These are phyloP conservation scores for Populus hybrid DNA, from an alignment of 441 rosid species.

Conservation along the genomic window DNA sequence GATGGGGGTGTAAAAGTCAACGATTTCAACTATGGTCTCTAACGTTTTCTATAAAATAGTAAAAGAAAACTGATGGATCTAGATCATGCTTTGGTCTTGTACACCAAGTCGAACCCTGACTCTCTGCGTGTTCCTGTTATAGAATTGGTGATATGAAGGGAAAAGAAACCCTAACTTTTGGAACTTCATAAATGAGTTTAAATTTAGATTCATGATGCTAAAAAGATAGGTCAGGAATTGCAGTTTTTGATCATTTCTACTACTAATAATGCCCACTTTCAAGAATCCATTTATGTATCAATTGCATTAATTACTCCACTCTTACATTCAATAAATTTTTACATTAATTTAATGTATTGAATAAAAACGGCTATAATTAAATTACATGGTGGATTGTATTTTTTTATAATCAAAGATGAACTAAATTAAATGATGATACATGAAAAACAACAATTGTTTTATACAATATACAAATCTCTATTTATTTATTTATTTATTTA, in stretches of 20 bases:
- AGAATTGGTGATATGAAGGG: no score
- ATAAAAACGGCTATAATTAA: not conserved
- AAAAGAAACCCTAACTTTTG: no score
- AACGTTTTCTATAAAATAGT: not conserved
- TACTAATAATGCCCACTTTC: not conserved
- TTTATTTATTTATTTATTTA: not conserved
- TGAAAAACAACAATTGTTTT: no score
- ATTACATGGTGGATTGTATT: not conserved
- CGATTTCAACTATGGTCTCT: not conserved
- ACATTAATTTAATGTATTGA: no score
- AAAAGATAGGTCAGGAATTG: no score
- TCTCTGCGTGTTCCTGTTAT: not conserved
- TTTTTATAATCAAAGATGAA: no score
- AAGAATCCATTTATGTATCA: not conserved
- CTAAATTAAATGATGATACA: no score
- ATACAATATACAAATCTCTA: not conserved
- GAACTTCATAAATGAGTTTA: no score
- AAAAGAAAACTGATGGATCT: not conserved
- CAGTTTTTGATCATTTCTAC: no score
- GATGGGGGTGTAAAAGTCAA: not conserved
- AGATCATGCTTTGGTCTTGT: not conserved
- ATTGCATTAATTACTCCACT: no score
- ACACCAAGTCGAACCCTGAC: not conserved
- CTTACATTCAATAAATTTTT: no score
- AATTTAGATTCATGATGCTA: no score